These are phyloP conservation scores for Mortierella sp. DNA, from an alignment of 371 early-diverging fungal species.

Conservation along the genomic window DNA sequence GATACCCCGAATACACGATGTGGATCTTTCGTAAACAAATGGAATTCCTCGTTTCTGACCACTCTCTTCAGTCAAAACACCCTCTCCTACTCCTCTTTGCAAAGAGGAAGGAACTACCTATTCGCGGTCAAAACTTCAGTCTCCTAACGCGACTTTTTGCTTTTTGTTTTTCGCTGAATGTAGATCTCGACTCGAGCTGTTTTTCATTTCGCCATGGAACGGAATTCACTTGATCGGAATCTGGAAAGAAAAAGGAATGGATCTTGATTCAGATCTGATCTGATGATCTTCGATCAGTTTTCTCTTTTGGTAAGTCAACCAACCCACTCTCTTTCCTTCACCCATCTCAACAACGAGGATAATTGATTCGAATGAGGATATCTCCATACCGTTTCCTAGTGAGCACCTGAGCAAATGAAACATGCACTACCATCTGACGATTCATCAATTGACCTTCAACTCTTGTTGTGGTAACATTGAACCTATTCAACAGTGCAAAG, in stretches of 20 bases:
- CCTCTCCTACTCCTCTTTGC: too few species aligned
- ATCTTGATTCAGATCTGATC: not conserved
- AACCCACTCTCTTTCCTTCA: not conserved
- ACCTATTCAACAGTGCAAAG: not conserved
- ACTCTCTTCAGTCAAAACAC: constrained; percentile 13
- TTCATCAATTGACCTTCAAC: constrained; percentile 31
- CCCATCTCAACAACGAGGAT: not conserved
- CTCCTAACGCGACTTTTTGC: not conserved
- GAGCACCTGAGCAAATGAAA: constrained; percentile 61
- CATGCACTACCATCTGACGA: constrained; percentile 63
- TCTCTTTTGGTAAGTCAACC: not conserved
- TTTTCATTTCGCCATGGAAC: not conserved
- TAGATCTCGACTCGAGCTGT: constrained; percentile 2
- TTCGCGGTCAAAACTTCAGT: not conserved
- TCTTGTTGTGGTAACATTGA: not conserved
- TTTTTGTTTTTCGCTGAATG: not conserved
- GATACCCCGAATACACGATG: constrained; percentile 59
- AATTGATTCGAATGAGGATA: constrained; percentile 57
- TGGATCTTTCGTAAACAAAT: constrained; percentile 60
- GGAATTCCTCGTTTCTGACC: constrained; percentile 62
- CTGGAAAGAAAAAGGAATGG: not conserved
- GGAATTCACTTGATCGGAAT: constrained; percentile 7
- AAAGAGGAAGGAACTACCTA: too few species aligned
- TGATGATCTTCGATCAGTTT: not conserved
- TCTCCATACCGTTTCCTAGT: constrained; percentile 59